Base-by-base conservation (phyloP, 768 basidiomycete species). In the Tulasnella sp. region DNA sequence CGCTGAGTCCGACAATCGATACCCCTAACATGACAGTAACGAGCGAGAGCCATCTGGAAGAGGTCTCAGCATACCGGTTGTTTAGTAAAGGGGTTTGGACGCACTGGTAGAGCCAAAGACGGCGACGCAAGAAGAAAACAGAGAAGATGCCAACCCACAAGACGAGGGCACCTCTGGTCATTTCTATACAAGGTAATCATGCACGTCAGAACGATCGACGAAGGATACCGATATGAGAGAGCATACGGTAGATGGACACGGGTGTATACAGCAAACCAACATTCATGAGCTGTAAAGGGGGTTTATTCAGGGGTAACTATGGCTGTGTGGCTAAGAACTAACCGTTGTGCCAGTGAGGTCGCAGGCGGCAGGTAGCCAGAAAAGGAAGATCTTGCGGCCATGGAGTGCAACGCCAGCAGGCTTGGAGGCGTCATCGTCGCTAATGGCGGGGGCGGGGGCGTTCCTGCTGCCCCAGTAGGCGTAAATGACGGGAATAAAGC, bases 231-330 rank as follows among this genome's bases (percentile, higher is more conserved):
- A 19, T 39, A 19, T 39, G 37, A 19, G 12, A 39, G n/a, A n/a
- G n/a, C 55, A 23, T 43, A 57, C 55, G 94, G 74, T 89, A 98
- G 64, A 97, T 90, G 40, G 88, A 92, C 54, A 99, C 96, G 27
- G 94, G 94, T 1, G 92, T 93, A 69, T 93, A 90, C 35, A 99
- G 77, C 45, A 99, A 77, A 54, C 96, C 96, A 62, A 94, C 75
- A 67, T 96, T 96, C 96, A 98, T 97, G 62, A 96, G 72, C 72
- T 75, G 67, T 57, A 56, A 37, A 60, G 58, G 50, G 49, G 54
- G 23, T 3, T 52, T 46, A 56, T 56, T 45, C 55, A 34, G 48
- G 9, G 31, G 34, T 52, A 35, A 52, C 31, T 34, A 37, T 11
- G 25, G 3, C 15, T 51, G 21, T 27, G 17, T 21, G 55, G 62